Percentiles rank a stretch among this genome's conserved stretches.
Evolutionary conservation across 768 basidiomycete genomes (phyloP).

Genomic region (Xerocomus brunneocitrinus): DNA sequence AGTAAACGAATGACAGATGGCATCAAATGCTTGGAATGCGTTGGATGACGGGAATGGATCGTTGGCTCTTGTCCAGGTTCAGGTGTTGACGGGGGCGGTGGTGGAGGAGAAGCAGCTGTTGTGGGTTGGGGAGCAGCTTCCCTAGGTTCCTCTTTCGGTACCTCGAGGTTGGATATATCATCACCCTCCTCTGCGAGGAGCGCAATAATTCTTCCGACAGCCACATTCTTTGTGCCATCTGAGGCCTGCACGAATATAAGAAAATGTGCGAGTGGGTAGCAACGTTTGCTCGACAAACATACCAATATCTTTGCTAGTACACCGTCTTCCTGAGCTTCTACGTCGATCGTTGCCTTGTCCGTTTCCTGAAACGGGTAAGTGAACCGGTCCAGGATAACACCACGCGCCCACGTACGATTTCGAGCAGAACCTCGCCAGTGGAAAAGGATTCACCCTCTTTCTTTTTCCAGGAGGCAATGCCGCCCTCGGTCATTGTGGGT

Average conservation of each 20-base stretch:
- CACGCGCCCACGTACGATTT: conserved; percentile 60
- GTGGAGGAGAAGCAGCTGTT: conserved; percentile 19
- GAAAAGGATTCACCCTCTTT: conserved; percentile 74
- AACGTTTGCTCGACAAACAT: conserved; percentile 23
- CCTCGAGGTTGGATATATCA: conserved; percentile 80
- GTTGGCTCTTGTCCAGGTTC: conserved; percentile 22
- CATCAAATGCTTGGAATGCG: conserved; percentile 71
- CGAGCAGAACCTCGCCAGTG: conserved; percentile 81
- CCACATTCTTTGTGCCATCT: conserved; percentile 80
- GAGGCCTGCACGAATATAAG: conserved; percentile 41
- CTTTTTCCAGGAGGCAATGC: conserved; percentile 88
- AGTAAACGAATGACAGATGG: conserved; percentile 84
- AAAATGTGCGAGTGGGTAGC: neutral
- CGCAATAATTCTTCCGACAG: conserved; percentile 87
- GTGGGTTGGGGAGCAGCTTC: conserved; percentile 16
- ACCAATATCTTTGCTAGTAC: conserved; percentile 91
- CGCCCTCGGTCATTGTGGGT: conserved; percentile 95
- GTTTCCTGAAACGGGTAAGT: conserved; percentile 58
- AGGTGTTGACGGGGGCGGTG: conserved; percentile 18
- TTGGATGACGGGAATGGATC: conserved; percentile 36
- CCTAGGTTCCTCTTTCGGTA: conserved; percentile 41
- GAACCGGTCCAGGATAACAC: neutral
- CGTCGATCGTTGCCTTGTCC: conserved; percentile 95
- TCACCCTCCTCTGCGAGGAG: conserved; percentile 95
- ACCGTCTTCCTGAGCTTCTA: conserved; percentile 97